Conservation (phyloP, 495 filamentous ascomycete genomes). For the Aspergillus heteromorphus region DNA sequence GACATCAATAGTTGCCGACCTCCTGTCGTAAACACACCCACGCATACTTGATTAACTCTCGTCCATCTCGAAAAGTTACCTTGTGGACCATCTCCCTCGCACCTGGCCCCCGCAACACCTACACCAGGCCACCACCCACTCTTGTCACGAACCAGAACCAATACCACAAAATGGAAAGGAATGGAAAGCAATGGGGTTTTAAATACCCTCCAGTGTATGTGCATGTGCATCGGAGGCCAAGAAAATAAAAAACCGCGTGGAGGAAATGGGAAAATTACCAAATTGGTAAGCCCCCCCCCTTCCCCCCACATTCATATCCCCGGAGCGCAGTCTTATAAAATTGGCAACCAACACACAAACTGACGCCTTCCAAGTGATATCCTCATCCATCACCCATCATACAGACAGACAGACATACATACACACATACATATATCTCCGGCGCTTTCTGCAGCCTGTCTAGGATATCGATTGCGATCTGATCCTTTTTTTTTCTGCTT, state of each 20-base stretch:
- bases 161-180: neutral
- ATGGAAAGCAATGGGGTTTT: no score
- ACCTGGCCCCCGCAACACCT: neutral
- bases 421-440: no score
- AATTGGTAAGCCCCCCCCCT: conserved; percentile 18
- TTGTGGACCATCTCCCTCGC: neutral
- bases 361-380: neutral
- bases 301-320: no score
- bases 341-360: no score
- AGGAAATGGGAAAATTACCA: conserved; percentile 20
- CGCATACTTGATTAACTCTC: neutral
- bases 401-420: no score
- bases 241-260: conserved; percentile 11
- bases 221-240: neutral
- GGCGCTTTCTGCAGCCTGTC: neutral
- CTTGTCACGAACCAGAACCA: neutral
- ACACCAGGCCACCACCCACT: neutral
- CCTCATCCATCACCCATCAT: neutral
- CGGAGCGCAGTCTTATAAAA: no score
- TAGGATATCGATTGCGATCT: neutral
- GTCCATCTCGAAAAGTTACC: neutral
- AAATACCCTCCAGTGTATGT: no score
- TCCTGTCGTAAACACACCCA: conserved; percentile 35
- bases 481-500: neutral
- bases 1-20: conserved; percentile 34